Evolutionary conservation across 2,329 filamentous ascomycete species (phyloP).

Genomic region (Colletotrichum spaethianum): DNA sequence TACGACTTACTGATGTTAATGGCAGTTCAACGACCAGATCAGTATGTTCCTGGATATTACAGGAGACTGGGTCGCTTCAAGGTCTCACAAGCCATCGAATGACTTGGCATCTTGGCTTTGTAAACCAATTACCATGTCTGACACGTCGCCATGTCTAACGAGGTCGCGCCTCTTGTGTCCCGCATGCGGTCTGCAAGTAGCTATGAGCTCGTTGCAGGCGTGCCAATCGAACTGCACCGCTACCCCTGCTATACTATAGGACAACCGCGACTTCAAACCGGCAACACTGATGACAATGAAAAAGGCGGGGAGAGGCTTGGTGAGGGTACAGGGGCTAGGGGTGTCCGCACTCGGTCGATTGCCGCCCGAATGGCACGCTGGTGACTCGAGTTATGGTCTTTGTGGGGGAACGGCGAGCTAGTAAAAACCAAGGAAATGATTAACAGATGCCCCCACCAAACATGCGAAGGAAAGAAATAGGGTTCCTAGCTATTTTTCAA

Average conservation of each 20-base stretch:
- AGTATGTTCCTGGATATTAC: background rate
- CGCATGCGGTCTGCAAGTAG: slow-evolving; percentile 4
- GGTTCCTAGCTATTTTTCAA: background rate
- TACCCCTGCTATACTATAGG: background rate
- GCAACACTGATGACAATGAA: slow-evolving; percentile 20
- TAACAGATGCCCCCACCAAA: no score
- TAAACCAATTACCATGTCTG: background rate
- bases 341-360: slow-evolving; percentile 34
- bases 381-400: background rate
- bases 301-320: slow-evolving; percentile 7
- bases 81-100: background rate
- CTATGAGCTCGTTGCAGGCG: slow-evolving; percentile 14
- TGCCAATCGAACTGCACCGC: slow-evolving; percentile 24
- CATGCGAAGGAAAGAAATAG: background rate
- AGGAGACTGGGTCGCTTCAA: background rate
- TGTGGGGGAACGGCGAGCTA: background rate
- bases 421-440: background rate
- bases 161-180: background rate
- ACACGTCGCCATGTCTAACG: slow-evolving; percentile 8
- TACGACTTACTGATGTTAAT: background rate
- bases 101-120: slow-evolving; percentile 4
- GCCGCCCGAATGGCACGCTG: slow-evolving; percentile 24
- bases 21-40: background rate
- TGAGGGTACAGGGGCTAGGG: background rate
- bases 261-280: slow-evolving; percentile 8